phyloP scores from a whole-genome alignment of 805 yeast species.

The Monosporozyma solicola region DNA sequence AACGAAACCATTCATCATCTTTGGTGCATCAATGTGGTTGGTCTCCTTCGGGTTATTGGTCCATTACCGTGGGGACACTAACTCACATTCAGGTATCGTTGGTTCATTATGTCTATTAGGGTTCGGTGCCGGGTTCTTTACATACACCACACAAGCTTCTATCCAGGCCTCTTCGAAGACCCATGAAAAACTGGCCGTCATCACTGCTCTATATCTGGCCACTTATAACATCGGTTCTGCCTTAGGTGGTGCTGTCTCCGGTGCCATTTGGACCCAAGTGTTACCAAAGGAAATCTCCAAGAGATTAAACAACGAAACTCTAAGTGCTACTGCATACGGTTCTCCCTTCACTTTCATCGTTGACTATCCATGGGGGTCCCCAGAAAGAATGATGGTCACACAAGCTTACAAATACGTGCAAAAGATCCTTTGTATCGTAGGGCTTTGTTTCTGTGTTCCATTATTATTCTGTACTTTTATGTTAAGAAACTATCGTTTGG shows the following conservation, averaged over 20 bases:
- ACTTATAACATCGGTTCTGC: conserved; percentile 56
- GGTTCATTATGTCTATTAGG: conserved; percentile 61
- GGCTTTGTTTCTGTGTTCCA: conserved; percentile 45
- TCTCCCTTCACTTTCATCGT: conserved; percentile 45
- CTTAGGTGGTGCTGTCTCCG: conserved; percentile 53
- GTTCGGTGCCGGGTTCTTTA: conserved; percentile 66
- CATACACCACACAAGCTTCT: conserved; percentile 55
- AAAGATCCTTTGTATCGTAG: conserved; percentile 45
- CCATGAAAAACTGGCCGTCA: conserved; percentile 60
- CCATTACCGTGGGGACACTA: conserved; percentile 45
- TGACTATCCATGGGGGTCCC: conserved; percentile 51
- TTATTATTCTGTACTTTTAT: conserved; percentile 39
- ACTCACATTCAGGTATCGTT: conserved; percentile 47
- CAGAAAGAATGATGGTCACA: conserved; percentile 50
- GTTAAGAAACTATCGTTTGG: conserved; percentile 45
- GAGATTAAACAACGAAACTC: conserved; percentile 29
- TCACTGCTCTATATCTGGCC: conserved; percentile 47
- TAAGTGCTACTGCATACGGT: conserved; percentile 40
- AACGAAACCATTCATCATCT: conserved; percentile 49
- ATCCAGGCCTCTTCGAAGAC: conserved; percentile 46
- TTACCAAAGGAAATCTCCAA: conserved; percentile 38
- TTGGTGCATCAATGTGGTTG: conserved; percentile 52
- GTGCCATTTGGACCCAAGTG: conserved; percentile 63
- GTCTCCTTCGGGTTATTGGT: conserved; percentile 52
- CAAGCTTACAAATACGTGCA: conserved; percentile 53